Conservation (phyloP, 306 rosid species). For the Cucurbita ficifolia region DNA sequence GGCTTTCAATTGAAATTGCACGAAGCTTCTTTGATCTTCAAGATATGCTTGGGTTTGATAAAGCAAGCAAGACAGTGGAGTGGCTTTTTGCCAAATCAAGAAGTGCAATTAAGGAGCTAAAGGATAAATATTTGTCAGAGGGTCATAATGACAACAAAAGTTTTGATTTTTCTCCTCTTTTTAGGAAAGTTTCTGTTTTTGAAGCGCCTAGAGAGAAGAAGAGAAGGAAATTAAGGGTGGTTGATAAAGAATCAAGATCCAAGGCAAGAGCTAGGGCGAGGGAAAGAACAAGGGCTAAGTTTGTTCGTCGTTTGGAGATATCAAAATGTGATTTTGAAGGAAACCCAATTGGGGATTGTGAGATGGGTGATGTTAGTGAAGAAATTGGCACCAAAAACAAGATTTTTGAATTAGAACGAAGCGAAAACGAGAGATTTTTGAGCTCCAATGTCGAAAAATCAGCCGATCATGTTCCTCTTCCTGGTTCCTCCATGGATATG, state of each 20-base stretch:
- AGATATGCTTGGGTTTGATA: conserved; percentile 45
- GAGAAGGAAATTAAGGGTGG: conserved; percentile 3
- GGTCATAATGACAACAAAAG: background rate
- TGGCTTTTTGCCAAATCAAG: conserved; percentile 36
- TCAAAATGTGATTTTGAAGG: background rate
- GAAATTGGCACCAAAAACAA: background rate
- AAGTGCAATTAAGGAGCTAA: conserved; percentile 30
- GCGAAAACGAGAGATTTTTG: background rate
- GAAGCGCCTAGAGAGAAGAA: background rate
- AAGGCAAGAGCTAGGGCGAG: conserved; percentile 42
- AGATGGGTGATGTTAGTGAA: background rate
- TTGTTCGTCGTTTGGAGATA: conserved; percentile 1
- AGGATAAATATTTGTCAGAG: background rate
- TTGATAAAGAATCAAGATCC: conserved; percentile 30
- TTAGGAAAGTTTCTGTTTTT: background rate
- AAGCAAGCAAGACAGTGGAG: conserved; percentile 44
- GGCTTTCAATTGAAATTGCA: conserved; percentile 41
- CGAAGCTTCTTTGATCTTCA: conserved; percentile 44
- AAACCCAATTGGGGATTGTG: background rate
- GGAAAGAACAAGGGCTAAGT: conserved; percentile 31
- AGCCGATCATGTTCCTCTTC: background rate
- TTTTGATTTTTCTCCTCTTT: background rate
- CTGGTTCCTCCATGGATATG: background rate
- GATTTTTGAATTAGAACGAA: background rate
- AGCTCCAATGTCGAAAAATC: background rate